phyloP scores from a whole-genome alignment of 106 monocot genomes.

The Posidonia australis region DNA sequence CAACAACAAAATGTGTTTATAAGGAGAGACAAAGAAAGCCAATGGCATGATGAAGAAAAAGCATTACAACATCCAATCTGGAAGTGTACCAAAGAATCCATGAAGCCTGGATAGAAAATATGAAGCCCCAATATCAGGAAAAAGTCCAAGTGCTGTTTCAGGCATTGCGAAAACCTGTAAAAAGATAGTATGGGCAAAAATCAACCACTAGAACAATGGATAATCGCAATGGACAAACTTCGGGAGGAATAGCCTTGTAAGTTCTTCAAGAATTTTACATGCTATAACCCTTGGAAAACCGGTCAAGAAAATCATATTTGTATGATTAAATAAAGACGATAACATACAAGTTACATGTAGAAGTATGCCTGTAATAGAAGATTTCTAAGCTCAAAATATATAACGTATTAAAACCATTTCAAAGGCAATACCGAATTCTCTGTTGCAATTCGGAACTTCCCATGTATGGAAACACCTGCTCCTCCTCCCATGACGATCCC shows the following conservation, averaged over 20 bases:
- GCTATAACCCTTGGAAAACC: too few relatives aligned
- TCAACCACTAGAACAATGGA: neutral
- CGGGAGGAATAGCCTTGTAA: too few relatives aligned
- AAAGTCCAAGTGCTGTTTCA: slow-evolving; percentile 79
- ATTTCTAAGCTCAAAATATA: too few relatives aligned
- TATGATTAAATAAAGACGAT: too few relatives aligned
- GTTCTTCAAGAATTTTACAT: too few relatives aligned
- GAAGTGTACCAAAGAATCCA: slow-evolving; percentile 60
- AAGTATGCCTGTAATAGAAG: too few relatives aligned
- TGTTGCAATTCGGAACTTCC: slow-evolving; percentile 82
- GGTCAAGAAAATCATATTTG: too few relatives aligned
- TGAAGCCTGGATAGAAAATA: slow-evolving; percentile 76
- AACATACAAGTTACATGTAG: too few relatives aligned
- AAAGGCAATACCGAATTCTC: slow-evolving; percentile 59
- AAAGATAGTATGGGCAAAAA: neutral
- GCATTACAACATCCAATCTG: neutral
- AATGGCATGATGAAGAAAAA: neutral
- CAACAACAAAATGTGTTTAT: too few relatives aligned
- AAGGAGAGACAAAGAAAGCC: too few relatives aligned
- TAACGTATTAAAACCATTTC: neutral
- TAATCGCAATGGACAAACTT: too few relatives aligned
- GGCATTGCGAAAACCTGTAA: slow-evolving; percentile 97
- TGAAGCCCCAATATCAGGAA: slow-evolving; percentile 91
- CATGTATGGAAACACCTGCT: slow-evolving; percentile 93
- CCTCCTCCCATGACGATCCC: slow-evolving; percentile 97